Conservation (phyloP, 2,329 filamentous ascomycete genomes). For the Penicillium fuscoglaucum region DNA sequence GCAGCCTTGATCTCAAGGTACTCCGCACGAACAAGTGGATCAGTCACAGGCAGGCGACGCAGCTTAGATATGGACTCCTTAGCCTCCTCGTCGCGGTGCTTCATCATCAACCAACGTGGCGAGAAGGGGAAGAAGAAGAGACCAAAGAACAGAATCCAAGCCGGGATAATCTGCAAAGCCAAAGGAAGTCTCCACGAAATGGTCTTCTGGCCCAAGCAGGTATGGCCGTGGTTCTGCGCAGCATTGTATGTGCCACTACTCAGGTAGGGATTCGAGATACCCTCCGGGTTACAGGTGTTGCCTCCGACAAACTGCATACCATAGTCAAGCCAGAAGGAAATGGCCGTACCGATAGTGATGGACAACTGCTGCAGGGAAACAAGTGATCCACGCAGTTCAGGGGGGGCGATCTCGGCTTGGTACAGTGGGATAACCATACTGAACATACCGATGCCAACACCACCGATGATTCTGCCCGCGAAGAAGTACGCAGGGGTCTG, state of each 20-base stretch:
- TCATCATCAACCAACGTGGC: slow-evolving; percentile 72
- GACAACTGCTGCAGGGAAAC: slow-evolving; percentile 66
- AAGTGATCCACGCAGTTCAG: slow-evolving; percentile 66
- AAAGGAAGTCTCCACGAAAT: slow-evolving; percentile 51
- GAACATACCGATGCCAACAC: slow-evolving; percentile 34
- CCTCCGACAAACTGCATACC: slow-evolving; percentile 54
- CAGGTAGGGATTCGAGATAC: slow-evolving; percentile 13
- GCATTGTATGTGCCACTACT: slow-evolving; percentile 56
- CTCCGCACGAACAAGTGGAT: slow-evolving; percentile 71
- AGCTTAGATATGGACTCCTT: slow-evolving; percentile 63
- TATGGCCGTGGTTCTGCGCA: slow-evolving; percentile 66
- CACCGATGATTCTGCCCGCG: slow-evolving; percentile 30
- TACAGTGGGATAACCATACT: slow-evolving; percentile 36
- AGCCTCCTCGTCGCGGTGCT: slow-evolving; percentile 68
- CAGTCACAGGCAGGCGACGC: slow-evolving; percentile 60
- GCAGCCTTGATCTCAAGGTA: slow-evolving; percentile 83
- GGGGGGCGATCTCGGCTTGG: slow-evolving; percentile 47
- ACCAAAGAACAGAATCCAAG: slow-evolving; percentile 64
- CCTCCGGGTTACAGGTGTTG: slow-evolving; percentile 9
- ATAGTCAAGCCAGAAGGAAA: slow-evolving; percentile 58
- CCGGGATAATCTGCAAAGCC: slow-evolving; percentile 60
- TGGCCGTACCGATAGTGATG: slow-evolving; percentile 57
- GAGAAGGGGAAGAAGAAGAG: slow-evolving; percentile 83
- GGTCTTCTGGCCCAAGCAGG: slow-evolving; percentile 60
- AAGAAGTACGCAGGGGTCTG: slow-evolving; percentile 32